These are phyloP conservation scores for Pleurotus platypus DNA, from an alignment of 768 basidiomycete genomes.

Conservation along the genomic window DNA sequence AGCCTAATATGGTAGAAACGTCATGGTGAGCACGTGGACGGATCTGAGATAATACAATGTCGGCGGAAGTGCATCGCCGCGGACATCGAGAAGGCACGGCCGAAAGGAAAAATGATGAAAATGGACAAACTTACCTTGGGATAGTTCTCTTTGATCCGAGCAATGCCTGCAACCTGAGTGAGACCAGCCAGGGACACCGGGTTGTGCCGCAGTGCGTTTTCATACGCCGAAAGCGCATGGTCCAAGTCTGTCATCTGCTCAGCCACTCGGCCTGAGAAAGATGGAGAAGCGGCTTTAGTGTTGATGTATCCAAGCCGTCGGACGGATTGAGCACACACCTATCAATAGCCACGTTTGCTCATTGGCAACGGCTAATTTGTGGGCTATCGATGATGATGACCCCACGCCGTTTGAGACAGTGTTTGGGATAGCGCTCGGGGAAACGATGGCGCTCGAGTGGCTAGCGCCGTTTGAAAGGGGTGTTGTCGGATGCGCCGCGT, in stretches of 20 bases:
- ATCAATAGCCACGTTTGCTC: conserved; percentile 96
- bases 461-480: conserved; percentile 43
- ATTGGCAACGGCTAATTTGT: conserved; percentile 81
- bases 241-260: conserved; percentile 95
- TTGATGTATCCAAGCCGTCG: background rate
- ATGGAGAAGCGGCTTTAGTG: conserved; percentile 9
- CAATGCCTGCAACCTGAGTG: conserved; percentile 93
- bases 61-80: conserved; percentile 3
- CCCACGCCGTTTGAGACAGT: conserved; percentile 21
- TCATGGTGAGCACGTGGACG: conserved; percentile 29
- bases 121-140: conserved; percentile 66
- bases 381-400: conserved; percentile 46
- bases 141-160: conserved; percentile 96
- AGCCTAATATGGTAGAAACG: conserved; percentile 55
- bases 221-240: conserved; percentile 89
- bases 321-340: conserved; percentile 44
- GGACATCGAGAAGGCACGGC: background rate
- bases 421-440: conserved; percentile 35
- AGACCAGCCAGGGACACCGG: conserved; percentile 86
- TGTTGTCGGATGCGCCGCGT: conserved; percentile 39
- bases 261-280: conserved; percentile 78
- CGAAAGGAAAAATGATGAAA: conserved; percentile 12
- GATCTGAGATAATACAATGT: conserved; percentile 22
- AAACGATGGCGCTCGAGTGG: conserved; percentile 39
- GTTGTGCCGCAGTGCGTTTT: conserved; percentile 94